Evolutionary conservation across 2,329 filamentous ascomycete species (phyloP), one percentile per base, ranked within the genome.

Genomic region (Alternaria sp.): DNA sequence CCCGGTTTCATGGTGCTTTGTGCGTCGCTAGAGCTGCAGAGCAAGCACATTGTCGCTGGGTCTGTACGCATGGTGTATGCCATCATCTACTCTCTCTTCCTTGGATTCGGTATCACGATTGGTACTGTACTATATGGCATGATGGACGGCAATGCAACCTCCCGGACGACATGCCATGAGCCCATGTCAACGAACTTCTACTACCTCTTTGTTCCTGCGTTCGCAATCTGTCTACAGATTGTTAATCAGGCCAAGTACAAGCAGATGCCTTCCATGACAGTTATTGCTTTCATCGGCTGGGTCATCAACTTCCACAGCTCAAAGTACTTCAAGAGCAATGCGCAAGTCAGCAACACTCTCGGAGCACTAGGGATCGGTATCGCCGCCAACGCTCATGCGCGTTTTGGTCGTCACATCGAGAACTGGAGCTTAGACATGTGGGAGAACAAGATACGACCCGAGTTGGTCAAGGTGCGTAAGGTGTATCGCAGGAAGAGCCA

Each of bases 201-300:
- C 59, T 93, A 94, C 79, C 81, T 90, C 30, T 93, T 93, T 72
- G 92, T 94, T 0, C 86, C 90, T 0, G 76, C 85, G 7, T 96
- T 94, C 76, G 88, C 92, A 9, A 73, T 92, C 28, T 92, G 89
- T 70, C 84, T 94, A 40, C 90, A 90, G 65, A 62, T 94, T 71
- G 90, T 94, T 76, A 94, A 94, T 78, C 91, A 94, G 67, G 91
- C 90, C 60, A 92, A 93, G 78, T 92, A 87, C 86, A 90, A 87
- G 69, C 92, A 94, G 74, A 86, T 89, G 32, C 91, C 92, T 0
- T 84, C 91, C 52, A 94, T 94, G 91, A 80, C 91, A 4, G 45
- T 87, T 60, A 93, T 96, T 69, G 87, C 92, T 0, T 81, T 93
- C 32, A 86, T 87, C 0, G 92, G 92, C 9, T 95, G 91, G 73